Base-by-base conservation (phyloP, 192 early-diverging fungal genomes). In the Chytriomyces sp. region DNA sequence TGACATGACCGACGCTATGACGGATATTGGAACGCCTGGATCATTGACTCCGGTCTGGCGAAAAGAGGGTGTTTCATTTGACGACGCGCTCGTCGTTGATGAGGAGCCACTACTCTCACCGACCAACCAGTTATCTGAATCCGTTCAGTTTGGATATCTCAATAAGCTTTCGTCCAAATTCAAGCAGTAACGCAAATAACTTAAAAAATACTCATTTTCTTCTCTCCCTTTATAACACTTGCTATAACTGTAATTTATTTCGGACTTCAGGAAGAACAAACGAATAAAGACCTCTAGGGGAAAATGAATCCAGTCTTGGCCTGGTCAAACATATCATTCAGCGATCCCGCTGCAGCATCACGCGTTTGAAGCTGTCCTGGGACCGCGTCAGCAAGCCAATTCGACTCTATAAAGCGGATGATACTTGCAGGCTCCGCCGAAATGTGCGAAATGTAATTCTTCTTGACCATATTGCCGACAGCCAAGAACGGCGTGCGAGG, bases 361-460 rank as follows among this genome's bases (percentile, higher is more conserved):
- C 70, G 31, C 5, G 70, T 72, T 30, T 72, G 70, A 8, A 72
- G 31, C 31, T 72, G 70, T n/a, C 70, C 70, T 10, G 70, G 70
- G 4, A 2, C 25, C 3, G 44, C 70, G 1, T 62, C 70, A 61
- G 67, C 67, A 41, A 72, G 67, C 44, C 44, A 72, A 32, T 72
- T 72, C 12, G 34, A 39, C 61, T 72, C 70, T 19, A 72, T 55
- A 32, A 72, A 72, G 4, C 70, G 53, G n/a, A 72, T 22, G 32
- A 72, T 10, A 55, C 55, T 59, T 3, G 70, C 30, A 2, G 64
- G 70, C 26, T 72, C 70, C 70, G 67, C 67, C 40, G 39, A 62
- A 3, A 72, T 62, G 31, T 72, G 70, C 10, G 70, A 72, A 72
- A 72, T 68, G 61, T 72, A 72, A 41, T 72, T 72, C 22, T 70